Percentiles rank a stretch among this genome's conserved stretches.
Conservation (phyloP, 331 rosid species). For the Pyracantha coccinea region DNA sequence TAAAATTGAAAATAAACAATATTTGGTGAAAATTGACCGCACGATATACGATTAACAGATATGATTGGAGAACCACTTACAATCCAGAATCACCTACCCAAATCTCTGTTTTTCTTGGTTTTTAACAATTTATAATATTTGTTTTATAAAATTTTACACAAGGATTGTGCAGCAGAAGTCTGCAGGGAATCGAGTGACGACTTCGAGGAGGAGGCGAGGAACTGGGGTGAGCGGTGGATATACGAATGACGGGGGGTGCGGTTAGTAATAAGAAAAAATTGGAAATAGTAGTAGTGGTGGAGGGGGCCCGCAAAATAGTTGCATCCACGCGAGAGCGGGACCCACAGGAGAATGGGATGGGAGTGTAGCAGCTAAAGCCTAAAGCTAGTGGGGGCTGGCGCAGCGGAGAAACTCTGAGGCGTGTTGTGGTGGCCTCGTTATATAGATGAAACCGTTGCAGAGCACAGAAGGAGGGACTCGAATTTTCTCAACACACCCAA, state of each 20-base stretch:
- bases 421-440: not conserved
- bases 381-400: not conserved
- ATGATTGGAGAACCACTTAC: too few species aligned
- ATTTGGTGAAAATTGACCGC: too few species aligned
- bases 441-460: conserved; percentile 44
- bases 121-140: not conserved
- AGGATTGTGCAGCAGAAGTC: conserved; percentile 19
- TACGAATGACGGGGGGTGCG: not conserved
- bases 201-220: not conserved
- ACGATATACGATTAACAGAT: too few species aligned
- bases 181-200: not conserved
- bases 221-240: not conserved
- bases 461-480: conserved; percentile 19
- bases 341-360: conserved; percentile 24
- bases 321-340: conserved; percentile 55
- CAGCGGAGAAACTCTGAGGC: too few species aligned
- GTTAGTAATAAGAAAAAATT: not conserved
- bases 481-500: conserved; percentile 10
- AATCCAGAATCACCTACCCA: conserved; percentile 17
- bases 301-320: conserved; percentile 49
- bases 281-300: not conserved
- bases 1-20: too few species aligned
- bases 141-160: conserved; percentile 11
- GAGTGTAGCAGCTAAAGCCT: too few species aligned
- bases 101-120: conserved; percentile 18